Evolutionary conservation across 257 asterid genomes (phyloP).

Genomic region (Dorcoceras hygrometricum): DNA sequence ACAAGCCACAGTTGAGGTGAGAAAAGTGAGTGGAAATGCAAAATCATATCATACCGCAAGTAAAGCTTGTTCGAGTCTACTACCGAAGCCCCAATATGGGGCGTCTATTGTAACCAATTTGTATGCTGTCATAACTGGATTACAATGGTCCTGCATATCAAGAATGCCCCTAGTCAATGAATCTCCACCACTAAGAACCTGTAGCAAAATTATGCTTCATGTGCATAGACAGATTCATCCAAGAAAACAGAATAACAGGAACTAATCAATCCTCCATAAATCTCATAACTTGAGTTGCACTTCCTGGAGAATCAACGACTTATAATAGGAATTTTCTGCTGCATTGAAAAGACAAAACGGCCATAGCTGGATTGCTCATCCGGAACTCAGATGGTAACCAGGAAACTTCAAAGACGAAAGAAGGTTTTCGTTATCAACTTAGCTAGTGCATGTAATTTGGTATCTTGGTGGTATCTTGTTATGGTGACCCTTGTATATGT

Average conservation of each 20-base stretch:
- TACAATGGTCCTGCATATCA: constrained; percentile 54
- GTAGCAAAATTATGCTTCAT: background rate
- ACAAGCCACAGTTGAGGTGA: background rate
- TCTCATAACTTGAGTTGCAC: background rate
- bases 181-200: background rate
- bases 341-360: no score
- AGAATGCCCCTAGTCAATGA: constrained; percentile 7
- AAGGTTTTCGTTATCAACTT: no score
- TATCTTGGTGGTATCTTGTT: no score
- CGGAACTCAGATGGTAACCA: no score
- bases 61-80: constrained; percentile 72
- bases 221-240: background rate
- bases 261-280: no score
- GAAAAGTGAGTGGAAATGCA: constrained; percentile 3
- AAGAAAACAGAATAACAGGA: background rate
- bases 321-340: no score
- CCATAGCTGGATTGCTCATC: no score
- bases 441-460: no score
- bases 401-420: no score
- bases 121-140: constrained; percentile 88
- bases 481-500: no score
- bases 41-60: constrained; percentile 51
- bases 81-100: constrained; percentile 92
- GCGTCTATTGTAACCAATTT: constrained; percentile 82
- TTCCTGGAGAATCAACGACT: background rate